phyloP scores from a whole-genome alignment of 2,329 filamentous ascomycete genomes.

The Cladophialophora immunda region DNA sequence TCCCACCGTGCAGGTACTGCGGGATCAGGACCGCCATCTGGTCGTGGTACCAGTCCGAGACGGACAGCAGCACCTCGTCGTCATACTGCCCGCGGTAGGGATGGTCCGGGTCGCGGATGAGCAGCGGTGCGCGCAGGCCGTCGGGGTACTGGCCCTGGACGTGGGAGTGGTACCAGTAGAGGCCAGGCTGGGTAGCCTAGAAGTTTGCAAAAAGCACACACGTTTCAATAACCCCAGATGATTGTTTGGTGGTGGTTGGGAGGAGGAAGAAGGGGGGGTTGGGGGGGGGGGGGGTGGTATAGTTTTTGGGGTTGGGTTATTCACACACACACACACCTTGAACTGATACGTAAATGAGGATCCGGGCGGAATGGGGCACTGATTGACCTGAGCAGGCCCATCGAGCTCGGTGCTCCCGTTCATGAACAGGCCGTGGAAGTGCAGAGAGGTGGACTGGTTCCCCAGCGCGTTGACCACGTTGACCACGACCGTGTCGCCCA shows the following conservation, averaged over 20 bases:
- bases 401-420: slow-evolving; percentile 80
- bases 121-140: slow-evolving; percentile 70
- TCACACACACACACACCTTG: slow-evolving; percentile 59
- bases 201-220: no score
- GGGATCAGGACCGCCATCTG: slow-evolving; percentile 49
- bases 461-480: slow-evolving; percentile 72
- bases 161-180: slow-evolving; percentile 74
- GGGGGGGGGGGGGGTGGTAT: no score
- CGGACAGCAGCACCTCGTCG: slow-evolving; percentile 70
- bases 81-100: slow-evolving; percentile 63
- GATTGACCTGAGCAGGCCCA: slow-evolving; percentile 71
- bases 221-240: no score
- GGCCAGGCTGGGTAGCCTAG: slow-evolving; percentile 48
- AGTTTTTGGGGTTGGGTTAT: no score
- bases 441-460: slow-evolving; percentile 71
- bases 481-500: slow-evolving; percentile 75
- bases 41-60: slow-evolving; percentile 81
- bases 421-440: slow-evolving; percentile 81
- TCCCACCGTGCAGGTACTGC: slow-evolving; percentile 54
- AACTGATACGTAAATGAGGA: slow-evolving; percentile 73
- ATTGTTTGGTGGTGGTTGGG: no score
- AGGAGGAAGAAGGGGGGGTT: no score
- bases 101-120: slow-evolving; percentile 68
- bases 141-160: slow-evolving; percentile 65
- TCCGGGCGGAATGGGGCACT: slow-evolving; percentile 72